These are phyloP conservation scores for Hortiboletus campestris DNA, from an alignment of 768 basidiomycete species.

Conservation along the genomic window DNA sequence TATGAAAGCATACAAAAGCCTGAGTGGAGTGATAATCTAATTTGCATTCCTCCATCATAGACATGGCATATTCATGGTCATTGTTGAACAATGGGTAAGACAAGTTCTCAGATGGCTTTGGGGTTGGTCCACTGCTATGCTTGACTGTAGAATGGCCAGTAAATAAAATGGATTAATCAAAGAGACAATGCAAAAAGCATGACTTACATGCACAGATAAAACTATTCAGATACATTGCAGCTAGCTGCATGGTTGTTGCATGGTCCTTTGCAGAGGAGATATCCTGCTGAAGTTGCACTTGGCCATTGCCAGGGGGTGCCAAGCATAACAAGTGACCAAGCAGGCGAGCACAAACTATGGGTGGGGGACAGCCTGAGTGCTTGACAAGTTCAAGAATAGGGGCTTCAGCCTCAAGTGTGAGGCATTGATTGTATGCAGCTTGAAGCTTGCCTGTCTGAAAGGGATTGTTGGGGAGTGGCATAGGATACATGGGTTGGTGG, in stretches of 20 bases:
- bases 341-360: not conserved
- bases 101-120: not conserved
- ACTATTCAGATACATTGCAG: not conserved
- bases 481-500: too few relatives aligned
- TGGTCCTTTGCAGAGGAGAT: not conserved
- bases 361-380: not conserved
- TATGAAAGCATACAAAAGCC: not conserved
- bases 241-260: not conserved
- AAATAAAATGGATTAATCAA: not conserved
- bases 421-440: not conserved
- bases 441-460: not conserved
- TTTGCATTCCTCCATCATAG: too few relatives aligned
- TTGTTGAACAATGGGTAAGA: too few relatives aligned
- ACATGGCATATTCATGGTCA: too few relatives aligned
- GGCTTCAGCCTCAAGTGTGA: not conserved
- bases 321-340: not conserved
- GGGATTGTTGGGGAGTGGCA: not conserved
- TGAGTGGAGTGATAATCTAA: not conserved
- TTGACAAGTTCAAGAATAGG: not conserved
- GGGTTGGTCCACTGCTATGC: not conserved
- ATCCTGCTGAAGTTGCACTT: not conserved
- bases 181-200: not conserved
- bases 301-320: not conserved
- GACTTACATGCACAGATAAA: not conserved
- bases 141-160: too few relatives aligned